phyloP scores from a whole-genome alignment of 345 rosid genomes.

The Eucalyptus sideroxylon region DNA sequence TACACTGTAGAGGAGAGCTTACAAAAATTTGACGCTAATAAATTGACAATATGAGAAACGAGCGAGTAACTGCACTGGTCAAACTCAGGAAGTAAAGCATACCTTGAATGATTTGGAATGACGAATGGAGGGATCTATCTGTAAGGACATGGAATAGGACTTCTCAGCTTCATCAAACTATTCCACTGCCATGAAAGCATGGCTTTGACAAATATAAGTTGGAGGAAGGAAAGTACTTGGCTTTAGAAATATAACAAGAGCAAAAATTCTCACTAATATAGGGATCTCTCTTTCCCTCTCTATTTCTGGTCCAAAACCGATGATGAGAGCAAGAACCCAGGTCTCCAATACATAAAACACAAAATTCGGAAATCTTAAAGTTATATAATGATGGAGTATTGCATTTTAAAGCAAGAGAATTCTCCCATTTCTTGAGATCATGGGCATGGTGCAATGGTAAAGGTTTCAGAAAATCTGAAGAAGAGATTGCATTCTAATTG shows the following conservation, averaged over 20 bases:
- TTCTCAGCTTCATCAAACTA: constrained; percentile 55
- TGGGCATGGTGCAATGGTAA: neutral
- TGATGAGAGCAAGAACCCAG: neutral
- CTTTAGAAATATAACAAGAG: neutral
- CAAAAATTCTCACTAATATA: neutral
- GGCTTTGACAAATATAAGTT: constrained; percentile 71
- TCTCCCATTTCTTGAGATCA: neutral
- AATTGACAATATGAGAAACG: neutral
- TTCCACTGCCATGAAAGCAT: constrained; percentile 50
- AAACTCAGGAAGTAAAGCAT: neutral
- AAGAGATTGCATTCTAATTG: neutral
- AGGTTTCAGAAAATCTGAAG: neutral
- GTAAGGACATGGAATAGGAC: constrained; percentile 46
- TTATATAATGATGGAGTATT: neutral
- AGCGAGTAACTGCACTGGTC: neutral
- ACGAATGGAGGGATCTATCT: constrained; percentile 57
- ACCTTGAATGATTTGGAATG: constrained; percentile 74
- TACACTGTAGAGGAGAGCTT: neutral
- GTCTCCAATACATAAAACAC: neutral
- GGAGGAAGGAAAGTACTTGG: neutral
- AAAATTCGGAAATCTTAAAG: neutral
- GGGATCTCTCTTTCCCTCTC: neutral
- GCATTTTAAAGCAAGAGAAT: neutral
- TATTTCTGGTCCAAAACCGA: neutral
- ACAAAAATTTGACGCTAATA: neutral